These are phyloP conservation scores for Hyaloraphidium curvatum DNA, from an alignment of 192 early-diverging fungal genomes.

Conservation along the genomic window DNA sequence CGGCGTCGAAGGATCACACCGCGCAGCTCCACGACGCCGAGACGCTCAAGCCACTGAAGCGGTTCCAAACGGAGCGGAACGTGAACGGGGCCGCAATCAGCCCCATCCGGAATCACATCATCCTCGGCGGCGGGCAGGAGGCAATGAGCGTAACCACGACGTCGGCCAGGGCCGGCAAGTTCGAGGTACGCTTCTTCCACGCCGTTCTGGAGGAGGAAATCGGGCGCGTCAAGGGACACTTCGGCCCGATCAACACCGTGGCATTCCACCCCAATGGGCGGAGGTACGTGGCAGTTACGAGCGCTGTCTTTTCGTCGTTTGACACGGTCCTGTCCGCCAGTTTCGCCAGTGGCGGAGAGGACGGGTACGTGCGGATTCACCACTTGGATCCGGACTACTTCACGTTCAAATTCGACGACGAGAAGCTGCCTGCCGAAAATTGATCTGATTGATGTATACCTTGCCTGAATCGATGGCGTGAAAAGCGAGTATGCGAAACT, in stretches of 20 bases:
- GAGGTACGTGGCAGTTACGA: constrained; percentile 13
- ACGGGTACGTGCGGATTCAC: constrained; percentile 94
- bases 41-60: constrained; percentile 66
- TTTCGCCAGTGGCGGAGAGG: constrained; percentile 92
- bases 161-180: constrained; percentile 75
- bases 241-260: constrained; percentile 98
- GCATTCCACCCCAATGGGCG: constrained; percentile 90
- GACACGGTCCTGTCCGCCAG: constrained; percentile 10
- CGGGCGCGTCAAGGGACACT: constrained; percentile 92
- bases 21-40: constrained; percentile 74
- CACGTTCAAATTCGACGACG: constrained; percentile 47
- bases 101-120: constrained; percentile 38
- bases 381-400: constrained; percentile 92
- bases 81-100: constrained; percentile 86
- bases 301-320: not conserved
- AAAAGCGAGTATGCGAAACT: too few relatives aligned
- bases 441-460: too few relatives aligned
- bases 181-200: constrained; percentile 96
- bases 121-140: constrained; percentile 87
- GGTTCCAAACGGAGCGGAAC: constrained; percentile 64
- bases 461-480: too few relatives aligned
- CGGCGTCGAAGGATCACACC: constrained; percentile 84
- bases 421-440: too few relatives aligned
- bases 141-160: constrained; percentile 94
- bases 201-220: constrained; percentile 91